Conservation (phyloP, 345 rosid genomes). For the Salix udensis region DNA sequence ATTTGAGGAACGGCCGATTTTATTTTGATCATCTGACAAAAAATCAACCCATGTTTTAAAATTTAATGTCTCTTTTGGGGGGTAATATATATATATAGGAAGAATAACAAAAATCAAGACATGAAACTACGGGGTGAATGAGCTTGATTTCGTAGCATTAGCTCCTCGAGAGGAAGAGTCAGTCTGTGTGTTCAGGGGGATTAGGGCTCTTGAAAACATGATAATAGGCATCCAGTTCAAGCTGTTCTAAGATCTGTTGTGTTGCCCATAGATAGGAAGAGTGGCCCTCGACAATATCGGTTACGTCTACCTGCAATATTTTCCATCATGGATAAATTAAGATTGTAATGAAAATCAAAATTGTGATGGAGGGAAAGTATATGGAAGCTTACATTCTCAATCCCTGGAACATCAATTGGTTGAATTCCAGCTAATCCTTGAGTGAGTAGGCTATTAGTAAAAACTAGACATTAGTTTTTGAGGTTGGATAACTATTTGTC, state of each 20-base stretch:
- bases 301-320: constrained; percentile 65
- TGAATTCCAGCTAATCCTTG: constrained; percentile 98
- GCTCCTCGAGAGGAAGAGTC: not conserved
- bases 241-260: constrained; percentile 60
- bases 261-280: constrained; percentile 87
- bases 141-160: not conserved
- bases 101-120: no score
- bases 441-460: constrained; percentile 56
- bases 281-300: constrained; percentile 79
- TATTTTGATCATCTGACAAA: no score
- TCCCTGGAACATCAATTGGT: constrained; percentile 63
- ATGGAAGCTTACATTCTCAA: constrained; percentile 65
- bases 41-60: no score
- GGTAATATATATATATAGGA: no score
- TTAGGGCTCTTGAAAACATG: constrained; percentile 54
- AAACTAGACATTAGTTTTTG: constrained; percentile 5
- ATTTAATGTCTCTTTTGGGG: no score
- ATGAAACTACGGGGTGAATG: no score
- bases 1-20: no score
- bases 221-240: constrained; percentile 75
- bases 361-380: not conserved
- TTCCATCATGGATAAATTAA: not conserved
- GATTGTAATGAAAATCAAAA: not conserved
- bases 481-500: not conserved
- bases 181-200: constrained; percentile 1